Evolutionary conservation across 306 rosid genomes (phyloP).

Genomic region (Luffa acutangula): DNA sequence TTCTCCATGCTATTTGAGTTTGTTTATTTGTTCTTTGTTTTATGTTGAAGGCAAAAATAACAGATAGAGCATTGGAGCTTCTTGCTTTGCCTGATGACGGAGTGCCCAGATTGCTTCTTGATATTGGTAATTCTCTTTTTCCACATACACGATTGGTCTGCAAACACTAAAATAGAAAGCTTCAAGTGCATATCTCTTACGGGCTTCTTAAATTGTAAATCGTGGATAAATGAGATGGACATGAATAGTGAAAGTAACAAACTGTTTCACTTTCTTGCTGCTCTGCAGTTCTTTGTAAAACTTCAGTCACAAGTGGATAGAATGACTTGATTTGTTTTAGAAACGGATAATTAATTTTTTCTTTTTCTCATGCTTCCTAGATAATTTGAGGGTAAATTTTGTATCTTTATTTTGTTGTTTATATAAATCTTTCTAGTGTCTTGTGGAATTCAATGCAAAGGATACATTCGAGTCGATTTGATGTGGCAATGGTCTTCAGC

Average conservation of each 20-base stretch:
- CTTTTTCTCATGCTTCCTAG: background rate
- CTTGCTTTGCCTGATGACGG: constrained; percentile 73
- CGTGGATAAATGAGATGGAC: background rate
- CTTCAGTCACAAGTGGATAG: background rate
- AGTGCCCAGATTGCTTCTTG: constrained; percentile 70
- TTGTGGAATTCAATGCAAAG: background rate
- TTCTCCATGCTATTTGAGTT: background rate
- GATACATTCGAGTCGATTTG: background rate
- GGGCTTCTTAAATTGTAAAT: background rate
- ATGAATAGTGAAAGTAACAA: background rate
- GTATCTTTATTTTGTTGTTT: background rate
- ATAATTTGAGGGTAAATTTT: background rate
- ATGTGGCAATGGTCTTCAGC: background rate
- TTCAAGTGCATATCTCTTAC: background rate
- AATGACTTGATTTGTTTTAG: background rate
- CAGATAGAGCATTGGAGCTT: constrained; percentile 79
- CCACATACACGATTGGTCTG: background rate
- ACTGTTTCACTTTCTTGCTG: background rate
- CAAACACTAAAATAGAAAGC: background rate
- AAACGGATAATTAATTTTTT: background rate
- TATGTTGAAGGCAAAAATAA: constrained; percentile 28
- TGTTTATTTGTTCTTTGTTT: background rate
- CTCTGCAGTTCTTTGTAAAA: background rate
- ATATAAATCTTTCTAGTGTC: background rate
- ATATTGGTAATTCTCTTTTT: constrained; percentile 43